A percentile compares a stretch with the other conserved stretches of the same genome.
Conservation (phyloP, 228 moss, liverwort and hornwort species). For the Sphagnum magellanicum region DNA sequence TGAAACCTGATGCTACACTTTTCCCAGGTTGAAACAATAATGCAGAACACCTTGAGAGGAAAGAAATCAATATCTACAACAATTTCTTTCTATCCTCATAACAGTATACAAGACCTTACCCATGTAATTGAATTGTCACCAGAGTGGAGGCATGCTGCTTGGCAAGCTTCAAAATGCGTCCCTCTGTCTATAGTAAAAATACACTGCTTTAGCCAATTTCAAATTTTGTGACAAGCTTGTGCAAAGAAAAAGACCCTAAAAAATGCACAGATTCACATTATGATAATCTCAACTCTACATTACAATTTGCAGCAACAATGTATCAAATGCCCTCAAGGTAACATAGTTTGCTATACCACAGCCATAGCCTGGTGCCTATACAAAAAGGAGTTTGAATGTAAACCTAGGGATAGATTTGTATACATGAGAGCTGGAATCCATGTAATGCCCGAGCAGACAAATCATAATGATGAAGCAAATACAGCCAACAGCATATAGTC, state of each 20-base stretch:
- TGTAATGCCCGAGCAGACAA: too few relatives aligned
- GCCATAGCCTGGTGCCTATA: background rate
- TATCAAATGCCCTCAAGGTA: background rate
- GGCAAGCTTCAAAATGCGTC: slow-evolving; percentile 51
- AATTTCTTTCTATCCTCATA: too few relatives aligned
- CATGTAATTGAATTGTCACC: slow-evolving; percentile 50
- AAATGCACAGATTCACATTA: background rate
- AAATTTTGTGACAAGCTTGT: background rate
- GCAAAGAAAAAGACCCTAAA: background rate
- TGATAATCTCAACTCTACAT: background rate
- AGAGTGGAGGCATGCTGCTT: slow-evolving; percentile 54
- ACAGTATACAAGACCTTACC: slow-evolving; percentile 33
- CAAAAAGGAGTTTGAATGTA: background rate
- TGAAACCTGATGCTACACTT: background rate
- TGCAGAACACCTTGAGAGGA: background rate
- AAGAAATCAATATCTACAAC: background rate
- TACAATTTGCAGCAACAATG: too few relatives aligned
- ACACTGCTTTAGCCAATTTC: background rate
- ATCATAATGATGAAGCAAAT: too few relatives aligned
- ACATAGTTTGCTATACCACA: background rate
- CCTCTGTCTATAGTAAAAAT: slow-evolving; percentile 45
- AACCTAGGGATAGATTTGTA: too few relatives aligned
- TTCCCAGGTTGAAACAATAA: background rate
- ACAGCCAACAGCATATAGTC: too few relatives aligned
- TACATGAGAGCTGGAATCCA: too few relatives aligned